These are phyloP conservation scores for Dorcoceras hygrometricum DNA, from an alignment of 257 asterid species.

Conservation along the genomic window DNA sequence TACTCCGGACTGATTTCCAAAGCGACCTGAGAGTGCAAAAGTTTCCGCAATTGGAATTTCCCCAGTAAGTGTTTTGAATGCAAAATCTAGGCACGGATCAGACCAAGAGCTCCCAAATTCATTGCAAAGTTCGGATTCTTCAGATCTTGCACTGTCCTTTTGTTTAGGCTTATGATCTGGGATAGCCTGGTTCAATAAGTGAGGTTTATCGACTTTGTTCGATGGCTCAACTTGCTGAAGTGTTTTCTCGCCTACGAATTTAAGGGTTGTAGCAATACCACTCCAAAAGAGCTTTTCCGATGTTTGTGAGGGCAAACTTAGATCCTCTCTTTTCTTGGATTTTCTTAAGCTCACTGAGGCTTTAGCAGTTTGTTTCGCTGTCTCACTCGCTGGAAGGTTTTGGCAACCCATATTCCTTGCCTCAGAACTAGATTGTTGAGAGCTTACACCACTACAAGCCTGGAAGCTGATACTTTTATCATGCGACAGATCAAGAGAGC, in stretches of 20 bases:
- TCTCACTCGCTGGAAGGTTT: conserved; percentile 20
- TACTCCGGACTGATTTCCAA: conserved; percentile 7
- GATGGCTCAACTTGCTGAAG: conserved; percentile 6
- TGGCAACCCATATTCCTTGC: conserved; percentile 35
- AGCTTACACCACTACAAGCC: conserved; percentile 26
- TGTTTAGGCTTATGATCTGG: conserved; percentile 25
- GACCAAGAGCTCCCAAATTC: conserved; percentile 44
- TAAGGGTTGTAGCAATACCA: conserved; percentile 12
- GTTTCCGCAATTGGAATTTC: conserved; percentile 32
- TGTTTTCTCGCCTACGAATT: conserved; percentile 1
- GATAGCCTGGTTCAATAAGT: conserved; percentile 1
- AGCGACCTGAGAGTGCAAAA: conserved; percentile 26
- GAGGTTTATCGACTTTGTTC: conserved; percentile 13
- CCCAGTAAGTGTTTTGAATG: conserved; percentile 42
- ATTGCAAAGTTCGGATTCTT: conserved; percentile 25
- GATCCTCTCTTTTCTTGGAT: conserved; percentile 29
- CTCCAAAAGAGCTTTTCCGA: conserved; percentile 33
- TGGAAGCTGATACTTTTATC: conserved; percentile 23
- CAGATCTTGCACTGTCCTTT: conserved; percentile 11
- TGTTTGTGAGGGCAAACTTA: conserved; percentile 25
- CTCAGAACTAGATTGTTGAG: conserved; percentile 33
- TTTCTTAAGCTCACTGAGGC: conserved; percentile 17
- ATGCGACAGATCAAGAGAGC: conserved; percentile 24
- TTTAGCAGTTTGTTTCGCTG: conserved; percentile 12
- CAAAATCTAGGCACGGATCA: conserved; percentile 37